Evolutionary conservation across 495 filamentous ascomycete species (phyloP), one percentile per base, ranked within the genome.

Genomic region (Pyronema omphalodes): DNA sequence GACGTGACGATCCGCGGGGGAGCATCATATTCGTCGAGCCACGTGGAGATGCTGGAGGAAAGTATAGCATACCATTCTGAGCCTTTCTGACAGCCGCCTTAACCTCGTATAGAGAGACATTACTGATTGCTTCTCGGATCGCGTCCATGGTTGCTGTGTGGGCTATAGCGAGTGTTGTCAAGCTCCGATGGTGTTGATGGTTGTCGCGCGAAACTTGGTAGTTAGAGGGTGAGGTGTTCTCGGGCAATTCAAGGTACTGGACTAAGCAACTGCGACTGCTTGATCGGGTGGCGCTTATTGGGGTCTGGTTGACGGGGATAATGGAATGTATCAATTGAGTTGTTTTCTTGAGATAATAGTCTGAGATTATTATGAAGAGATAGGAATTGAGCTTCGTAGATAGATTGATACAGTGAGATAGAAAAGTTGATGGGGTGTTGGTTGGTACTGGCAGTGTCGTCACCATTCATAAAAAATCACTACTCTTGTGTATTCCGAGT

Each of bases 11-110:
- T 52, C 52, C 55, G 47, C 44, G 29, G 8, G 34, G 17, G 29
- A 23, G 9, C 19, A 48, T 39, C 51, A 55, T 46, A 47, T 33
- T 37, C 33, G 14, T n/a, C 44, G 40, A 37, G 7, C 19, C 48
- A 7, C 48, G 29, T 3, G 29, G 33, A 3, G 17, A 48, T 44
- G 19, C n/a, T 34, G 48, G 23, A 19, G 14, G 2, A 40, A 12
- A 45, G 53, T 47, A 51, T 50, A 45, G 40, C 77, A 63, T 71
- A 95, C 91, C 91, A 93, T 98, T 98, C 62, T 98, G 91, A 35
- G 94, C 85, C 68, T 98, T 94, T 62, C 91, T 82, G 55, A 95
- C 88, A 58, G 89, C 88, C 36, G 91, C 91, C 70, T 98, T 98
- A 68, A 96, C 68, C 69, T 98, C 91, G 73, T 96, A 98, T 61